Conservation (phyloP, 805 yeast genomes). For the Candida coleopterorum region DNA sequence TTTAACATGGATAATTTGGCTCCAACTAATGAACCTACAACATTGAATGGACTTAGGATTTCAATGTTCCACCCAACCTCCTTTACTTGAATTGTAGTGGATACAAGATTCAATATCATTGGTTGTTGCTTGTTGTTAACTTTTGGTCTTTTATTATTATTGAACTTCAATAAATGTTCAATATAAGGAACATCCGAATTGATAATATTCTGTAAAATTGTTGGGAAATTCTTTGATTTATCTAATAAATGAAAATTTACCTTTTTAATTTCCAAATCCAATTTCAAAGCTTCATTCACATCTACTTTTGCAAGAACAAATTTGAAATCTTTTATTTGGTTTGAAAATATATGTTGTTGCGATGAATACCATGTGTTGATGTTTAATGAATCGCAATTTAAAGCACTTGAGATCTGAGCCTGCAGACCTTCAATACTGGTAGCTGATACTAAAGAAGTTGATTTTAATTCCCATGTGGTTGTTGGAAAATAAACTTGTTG, state of each 20-base stretch:
- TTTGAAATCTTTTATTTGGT: conserved; percentile 1
- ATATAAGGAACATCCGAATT: conserved; percentile 14
- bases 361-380: conserved; percentile 5
- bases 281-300: not conserved
- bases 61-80: conserved; percentile 6
- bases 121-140: not conserved
- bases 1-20: not conserved
- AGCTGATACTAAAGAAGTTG: conserved; percentile 1
- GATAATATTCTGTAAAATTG: conserved; percentile 9
- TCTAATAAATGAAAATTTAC: conserved; percentile 5
- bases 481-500: conserved; percentile 8
- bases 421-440: not conserved
- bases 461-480: conserved; percentile 3
- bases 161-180: not conserved
- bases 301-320: conserved; percentile 1
- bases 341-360: conserved; percentile 7
- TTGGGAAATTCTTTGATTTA: conserved; percentile 9
- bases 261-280: conserved; percentile 5
- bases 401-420: conserved; percentile 1
- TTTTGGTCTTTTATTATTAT: not conserved
- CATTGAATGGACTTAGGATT: conserved; percentile 7
- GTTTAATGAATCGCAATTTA: conserved; percentile 2
- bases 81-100: conserved; percentile 3
- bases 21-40: conserved; percentile 7
- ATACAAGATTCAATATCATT: not conserved